phyloP scores from a whole-genome alignment of 2,329 filamentous ascomycete genomes.

The Ophiognomonia clavigignenti-juglandacearum region DNA sequence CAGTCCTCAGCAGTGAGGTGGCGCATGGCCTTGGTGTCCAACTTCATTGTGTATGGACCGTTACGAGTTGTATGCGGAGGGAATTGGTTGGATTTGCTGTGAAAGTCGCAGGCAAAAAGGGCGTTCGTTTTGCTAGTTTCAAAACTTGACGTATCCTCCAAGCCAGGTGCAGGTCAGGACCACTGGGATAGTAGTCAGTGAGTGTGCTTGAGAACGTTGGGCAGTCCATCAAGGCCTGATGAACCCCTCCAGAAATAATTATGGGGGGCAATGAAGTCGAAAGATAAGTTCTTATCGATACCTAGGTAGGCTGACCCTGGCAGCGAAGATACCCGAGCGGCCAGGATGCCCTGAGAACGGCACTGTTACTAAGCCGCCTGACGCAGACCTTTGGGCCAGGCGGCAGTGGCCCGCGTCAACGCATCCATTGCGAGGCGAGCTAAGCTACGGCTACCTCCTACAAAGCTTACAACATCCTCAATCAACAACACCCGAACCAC shows the following conservation, averaged over 20 bases:
- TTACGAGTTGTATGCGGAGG: neutral
- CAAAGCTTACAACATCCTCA: conserved; percentile 18
- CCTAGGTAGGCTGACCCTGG: conserved; percentile 2
- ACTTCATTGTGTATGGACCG: conserved; percentile 63
- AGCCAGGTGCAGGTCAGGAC: neutral
- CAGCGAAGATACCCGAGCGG: too few relatives aligned
- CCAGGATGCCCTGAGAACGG: too few relatives aligned
- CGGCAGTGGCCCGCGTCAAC: conserved; percentile 33
- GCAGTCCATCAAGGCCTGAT: neutral
- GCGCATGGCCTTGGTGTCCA: conserved; percentile 89
- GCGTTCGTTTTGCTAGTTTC: neutral
- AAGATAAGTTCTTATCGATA: too few relatives aligned
- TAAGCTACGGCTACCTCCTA: conserved; percentile 16
- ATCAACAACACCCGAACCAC: conserved; percentile 16
- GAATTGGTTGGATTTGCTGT: neutral
- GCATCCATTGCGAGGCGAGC: conserved; percentile 12
- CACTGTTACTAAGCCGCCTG: too few relatives aligned
- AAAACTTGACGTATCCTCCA: neutral
- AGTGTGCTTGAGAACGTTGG: too few relatives aligned
- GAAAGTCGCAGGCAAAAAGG: neutral
- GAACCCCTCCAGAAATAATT: conserved; percentile 13
- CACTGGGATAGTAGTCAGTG: too few relatives aligned
- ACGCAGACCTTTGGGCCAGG: too few relatives aligned
- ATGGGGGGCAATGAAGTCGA: too few relatives aligned
- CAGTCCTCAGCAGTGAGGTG: conserved; percentile 92